These are phyloP conservation scores for Aechmea fasciata DNA, from an alignment of 176 grass and related monocot species.

Conservation along the genomic window DNA sequence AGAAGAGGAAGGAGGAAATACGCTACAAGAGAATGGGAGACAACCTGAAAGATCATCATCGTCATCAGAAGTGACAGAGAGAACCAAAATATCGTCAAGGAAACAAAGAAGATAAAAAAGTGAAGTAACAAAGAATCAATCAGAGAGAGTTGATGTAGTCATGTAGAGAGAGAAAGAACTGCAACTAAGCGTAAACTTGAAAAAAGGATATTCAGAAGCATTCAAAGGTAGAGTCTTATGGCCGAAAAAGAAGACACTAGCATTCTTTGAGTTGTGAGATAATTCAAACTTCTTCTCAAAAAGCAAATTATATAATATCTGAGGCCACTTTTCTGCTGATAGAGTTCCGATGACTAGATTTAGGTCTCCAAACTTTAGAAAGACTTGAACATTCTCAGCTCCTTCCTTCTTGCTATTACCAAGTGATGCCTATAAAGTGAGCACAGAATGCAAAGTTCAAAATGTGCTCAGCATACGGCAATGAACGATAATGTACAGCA, in stretches of 20 bases:
- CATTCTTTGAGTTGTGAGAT: slow-evolving; percentile 15
- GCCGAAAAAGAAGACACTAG: slow-evolving; percentile 9
- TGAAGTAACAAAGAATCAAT: background rate
- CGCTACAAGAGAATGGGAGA: background rate
- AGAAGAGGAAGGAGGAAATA: too few relatives aligned
- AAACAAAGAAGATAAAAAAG: background rate
- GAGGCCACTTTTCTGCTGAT: slow-evolving; percentile 6
- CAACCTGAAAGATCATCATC: background rate
- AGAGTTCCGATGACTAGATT: slow-evolving; percentile 9
- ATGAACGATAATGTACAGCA: background rate
- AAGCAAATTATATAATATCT: slow-evolving; percentile 9
- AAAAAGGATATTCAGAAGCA: background rate
- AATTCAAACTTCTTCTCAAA: slow-evolving; percentile 15
- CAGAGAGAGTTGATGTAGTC: background rate
- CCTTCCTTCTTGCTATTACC: slow-evolving; percentile 1
- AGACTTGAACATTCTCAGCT: slow-evolving; percentile 5
- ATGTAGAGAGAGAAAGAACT: background rate
- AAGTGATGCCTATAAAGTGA: slow-evolving; percentile 6
- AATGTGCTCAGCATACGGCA: background rate
- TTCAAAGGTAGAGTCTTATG: background rate
- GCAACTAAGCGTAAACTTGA: background rate
- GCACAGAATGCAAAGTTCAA: background rate
- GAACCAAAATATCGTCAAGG: background rate
- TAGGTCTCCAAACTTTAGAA: slow-evolving; percentile 6
- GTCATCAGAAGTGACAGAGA: background rate